A percentile compares a stretch with the other conserved stretches of the same genome.
These are phyloP conservation scores for Botryotinia calthae DNA, from an alignment of 2,329 filamentous ascomycete genomes.

Conservation along the genomic window DNA sequence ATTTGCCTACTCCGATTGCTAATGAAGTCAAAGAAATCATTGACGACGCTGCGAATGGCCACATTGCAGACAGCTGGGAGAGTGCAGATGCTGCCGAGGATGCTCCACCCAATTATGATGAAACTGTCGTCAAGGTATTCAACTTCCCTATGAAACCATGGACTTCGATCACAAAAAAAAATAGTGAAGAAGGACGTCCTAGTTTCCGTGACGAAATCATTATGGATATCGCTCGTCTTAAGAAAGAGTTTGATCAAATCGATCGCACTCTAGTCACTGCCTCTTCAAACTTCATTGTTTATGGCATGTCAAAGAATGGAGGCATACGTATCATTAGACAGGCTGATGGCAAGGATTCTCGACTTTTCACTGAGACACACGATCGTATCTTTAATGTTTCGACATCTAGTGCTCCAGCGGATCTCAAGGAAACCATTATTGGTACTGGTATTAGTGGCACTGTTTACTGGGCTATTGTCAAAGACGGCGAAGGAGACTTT, in stretches of 20 bases:
- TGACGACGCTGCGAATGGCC: constrained; percentile 52
- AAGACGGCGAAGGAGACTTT: constrained; percentile 72
- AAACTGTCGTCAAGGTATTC: constrained; percentile 72
- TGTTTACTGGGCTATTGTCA: constrained; percentile 91
- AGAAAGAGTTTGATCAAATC: constrained; percentile 97
- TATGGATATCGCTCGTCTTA: constrained; percentile 89
- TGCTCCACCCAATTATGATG: constrained; percentile 61
- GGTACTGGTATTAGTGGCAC: constrained; percentile 92
- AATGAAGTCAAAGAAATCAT: constrained; percentile 57
- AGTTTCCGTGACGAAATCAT: constrained; percentile 75
- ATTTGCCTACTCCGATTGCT: constrained; percentile 52
- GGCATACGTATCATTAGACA: constrained; percentile 92
- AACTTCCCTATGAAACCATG: constrained; percentile 98
- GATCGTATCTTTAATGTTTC: constrained; percentile 95
- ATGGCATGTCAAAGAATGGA: constrained; percentile 89
- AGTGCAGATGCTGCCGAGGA: constrained; percentile 70
- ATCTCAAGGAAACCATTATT: constrained; percentile 75
- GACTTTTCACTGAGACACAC: constrained; percentile 85
- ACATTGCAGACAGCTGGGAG: constrained; percentile 86
- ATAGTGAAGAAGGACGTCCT: constrained; percentile 54
- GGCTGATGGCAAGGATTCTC: constrained; percentile 86
- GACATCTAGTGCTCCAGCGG: constrained; percentile 66
- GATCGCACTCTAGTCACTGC: constrained; percentile 91
- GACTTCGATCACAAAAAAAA: constrained; percentile 78
- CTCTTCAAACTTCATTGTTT: constrained; percentile 87